A percentile compares a stretch with the other conserved stretches of the same genome.
Conservation (phyloP, 2,329 filamentous ascomycete species). For the Aspergillus intermedius region DNA sequence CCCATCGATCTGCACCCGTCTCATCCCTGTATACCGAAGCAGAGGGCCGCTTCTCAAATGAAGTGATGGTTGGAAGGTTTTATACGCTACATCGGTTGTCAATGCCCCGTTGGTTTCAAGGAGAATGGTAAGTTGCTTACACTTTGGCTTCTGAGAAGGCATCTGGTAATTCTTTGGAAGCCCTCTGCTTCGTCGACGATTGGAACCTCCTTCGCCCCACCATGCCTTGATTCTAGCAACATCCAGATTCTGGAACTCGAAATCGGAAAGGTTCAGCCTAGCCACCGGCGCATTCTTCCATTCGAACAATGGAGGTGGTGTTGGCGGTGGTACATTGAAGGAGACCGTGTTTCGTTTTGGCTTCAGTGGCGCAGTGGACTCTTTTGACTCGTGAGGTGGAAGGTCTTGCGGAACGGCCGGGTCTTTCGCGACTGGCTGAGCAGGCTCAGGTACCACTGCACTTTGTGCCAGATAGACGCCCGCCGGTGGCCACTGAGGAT, state of each 20-base stretch:
- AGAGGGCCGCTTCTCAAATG: slow-evolving; percentile 87
- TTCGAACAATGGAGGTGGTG: slow-evolving; percentile 47
- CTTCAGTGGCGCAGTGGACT: slow-evolving; percentile 19
- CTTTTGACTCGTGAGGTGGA: neutral
- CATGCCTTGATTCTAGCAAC: slow-evolving; percentile 56
- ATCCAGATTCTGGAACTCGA: slow-evolving; percentile 51
- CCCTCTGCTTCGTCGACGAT: slow-evolving; percentile 43
- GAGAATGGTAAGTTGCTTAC: slow-evolving; percentile 12
- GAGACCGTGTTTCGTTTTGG: slow-evolving; percentile 38
- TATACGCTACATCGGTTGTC: slow-evolving; percentile 44
- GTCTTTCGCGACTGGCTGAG: neutral
- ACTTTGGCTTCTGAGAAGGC: slow-evolving; percentile 26
- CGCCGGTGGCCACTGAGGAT: neutral
- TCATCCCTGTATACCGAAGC: slow-evolving; percentile 85
- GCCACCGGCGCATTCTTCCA: slow-evolving; percentile 65
- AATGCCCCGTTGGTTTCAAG: neutral
- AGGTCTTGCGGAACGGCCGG: neutral
- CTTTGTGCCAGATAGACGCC: neutral
- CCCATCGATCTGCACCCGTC: slow-evolving; percentile 34
- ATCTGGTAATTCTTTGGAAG: slow-evolving; percentile 30
- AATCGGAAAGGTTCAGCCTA: slow-evolving; percentile 51
- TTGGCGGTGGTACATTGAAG: slow-evolving; percentile 42
- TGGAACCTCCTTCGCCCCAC: slow-evolving; percentile 62
- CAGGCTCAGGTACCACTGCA: neutral
- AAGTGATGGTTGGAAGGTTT: slow-evolving; percentile 73